Base-by-base conservation (phyloP, 371 early-diverging fungal genomes). In the Umbelopsis sp. region DNA sequence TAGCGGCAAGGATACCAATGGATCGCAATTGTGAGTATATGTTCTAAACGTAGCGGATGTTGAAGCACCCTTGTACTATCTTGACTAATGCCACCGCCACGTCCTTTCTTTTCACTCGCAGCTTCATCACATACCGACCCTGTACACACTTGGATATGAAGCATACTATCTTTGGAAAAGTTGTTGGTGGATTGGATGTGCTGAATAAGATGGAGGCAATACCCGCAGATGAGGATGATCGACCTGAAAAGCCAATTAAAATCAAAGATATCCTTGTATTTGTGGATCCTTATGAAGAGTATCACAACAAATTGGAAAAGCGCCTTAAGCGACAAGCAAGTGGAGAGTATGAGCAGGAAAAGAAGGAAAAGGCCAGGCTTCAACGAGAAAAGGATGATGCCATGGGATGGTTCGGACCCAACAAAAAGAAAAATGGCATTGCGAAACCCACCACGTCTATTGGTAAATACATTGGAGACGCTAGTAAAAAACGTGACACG, bases 101-200 rank as follows among this genome's bases (percentile, higher is more conserved):
- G 9, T 4, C 18, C 1, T 38, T 11, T 14, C 37, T 24, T 72
- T 18, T 7, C n/a, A 73, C 12, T 18, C 18, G 24, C 67, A 95
- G 95, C 70, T 96, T 94, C 71, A 90, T 96, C 66, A 94, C 96
- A 1, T 94, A 87, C 78, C 78, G 87, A 29, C 87, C 94, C 4
- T 89, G 92, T 69, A 82, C 80, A 10, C 96, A 96, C 79, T 78
- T 99, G 52, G 95, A 99, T 79, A 85, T 89, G 35, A 93, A 94
- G 72, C 98, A 99, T 78, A 93, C 97, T 0, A 88, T 98, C 32
- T 92, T 96, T 83, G 96, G 95, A 11, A 84, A 90, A 66, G 85
- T 97, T 0, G 93, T 95, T 14, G 92, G 93, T 63, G 97, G 95
- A 18, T 74, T 94, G 74, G 90, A 93, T 20, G 89, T 92, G 0